Conservation (phyloP, 2,329 filamentous ascomycete genomes). For the Talaromyces sp. region DNA sequence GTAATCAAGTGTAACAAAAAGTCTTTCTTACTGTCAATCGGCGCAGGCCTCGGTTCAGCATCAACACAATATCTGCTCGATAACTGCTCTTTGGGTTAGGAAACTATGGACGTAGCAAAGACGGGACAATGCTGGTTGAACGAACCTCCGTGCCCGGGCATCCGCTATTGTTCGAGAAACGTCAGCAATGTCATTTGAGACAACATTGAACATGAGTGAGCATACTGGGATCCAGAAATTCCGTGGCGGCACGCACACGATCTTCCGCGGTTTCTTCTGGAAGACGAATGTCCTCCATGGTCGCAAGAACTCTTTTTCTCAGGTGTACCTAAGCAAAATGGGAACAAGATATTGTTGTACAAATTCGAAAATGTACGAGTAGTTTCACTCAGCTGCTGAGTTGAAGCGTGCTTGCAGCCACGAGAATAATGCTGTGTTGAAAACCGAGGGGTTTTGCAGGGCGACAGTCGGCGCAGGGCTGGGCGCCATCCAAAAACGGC, state of each 20-base stretch:
- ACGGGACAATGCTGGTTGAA: slow-evolving; percentile 1
- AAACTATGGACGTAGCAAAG: neutral
- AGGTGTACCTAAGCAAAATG: neutral
- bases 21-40: slow-evolving; percentile 48
- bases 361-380: neutral
- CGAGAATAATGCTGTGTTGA: neutral
- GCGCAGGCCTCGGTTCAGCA: slow-evolving; percentile 58
- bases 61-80: slow-evolving; percentile 77
- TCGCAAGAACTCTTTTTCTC: slow-evolving; percentile 8
- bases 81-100: slow-evolving; percentile 55
- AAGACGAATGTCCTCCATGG: slow-evolving; percentile 68
- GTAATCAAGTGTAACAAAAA: neutral
- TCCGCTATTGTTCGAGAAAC: slow-evolving; percentile 41
- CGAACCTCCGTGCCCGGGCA: slow-evolving; percentile 50
- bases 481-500: slow-evolving; percentile 6
- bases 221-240: slow-evolving; percentile 88
- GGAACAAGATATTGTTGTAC: neutral
- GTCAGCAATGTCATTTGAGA: slow-evolving; percentile 4
- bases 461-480: neutral
- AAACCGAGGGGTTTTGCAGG: neutral
- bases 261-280: slow-evolving; percentile 79
- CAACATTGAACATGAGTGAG: neutral
- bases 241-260: slow-evolving; percentile 78
- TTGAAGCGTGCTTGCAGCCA: neutral
- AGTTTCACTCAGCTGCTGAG: neutral